Evolutionary conservation across 441 rosid genomes (phyloP).

Genomic region (Raphanus hybrid): DNA sequence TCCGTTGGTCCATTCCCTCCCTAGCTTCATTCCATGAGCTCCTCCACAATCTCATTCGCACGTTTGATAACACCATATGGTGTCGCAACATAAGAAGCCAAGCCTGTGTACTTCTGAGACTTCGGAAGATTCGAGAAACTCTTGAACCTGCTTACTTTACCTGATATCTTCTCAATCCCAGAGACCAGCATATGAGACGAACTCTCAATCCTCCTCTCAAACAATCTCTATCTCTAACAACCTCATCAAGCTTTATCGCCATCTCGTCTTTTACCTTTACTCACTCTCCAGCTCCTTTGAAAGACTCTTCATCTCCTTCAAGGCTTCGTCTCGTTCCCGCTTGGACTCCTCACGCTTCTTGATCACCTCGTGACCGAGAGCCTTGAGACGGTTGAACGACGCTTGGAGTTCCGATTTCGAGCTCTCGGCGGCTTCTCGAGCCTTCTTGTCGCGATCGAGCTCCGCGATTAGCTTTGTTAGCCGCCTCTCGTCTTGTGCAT

Average conservation of each 20-base stretch:
- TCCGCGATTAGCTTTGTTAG: slow-evolving; percentile 66
- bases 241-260: slow-evolving; percentile 61
- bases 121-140: slow-evolving; percentile 81
- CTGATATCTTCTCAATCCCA: no score
- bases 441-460: no score
- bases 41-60: slow-evolving; percentile 92
- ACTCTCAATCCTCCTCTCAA: slow-evolving; percentile 71
- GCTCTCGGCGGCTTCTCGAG: no score
- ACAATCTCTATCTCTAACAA: slow-evolving; percentile 57
- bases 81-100: slow-evolving; percentile 63
- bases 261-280: slow-evolving; percentile 54
- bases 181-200: slow-evolving; percentile 86
- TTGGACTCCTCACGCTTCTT: slow-evolving; percentile 74
- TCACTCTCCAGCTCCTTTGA: slow-evolving; percentile 56
- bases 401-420: no score
- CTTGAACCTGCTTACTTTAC: slow-evolving; percentile 73
- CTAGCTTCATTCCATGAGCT: slow-evolving; percentile 87
- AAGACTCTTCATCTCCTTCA: slow-evolving; percentile 64
- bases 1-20: slow-evolving; percentile 86
- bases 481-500: slow-evolving; percentile 47
- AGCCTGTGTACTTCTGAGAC: slow-evolving; percentile 76
- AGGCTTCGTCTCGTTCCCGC: slow-evolving; percentile 64
- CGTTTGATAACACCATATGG: slow-evolving; percentile 91
- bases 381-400: slow-evolving; percentile 63
- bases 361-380: slow-evolving; percentile 79